Evolutionary conservation across 1,284 basidiomycete species (phyloP), one percentile per base, ranked within the genome.

Genomic region (Leccinum solheimii): DNA sequence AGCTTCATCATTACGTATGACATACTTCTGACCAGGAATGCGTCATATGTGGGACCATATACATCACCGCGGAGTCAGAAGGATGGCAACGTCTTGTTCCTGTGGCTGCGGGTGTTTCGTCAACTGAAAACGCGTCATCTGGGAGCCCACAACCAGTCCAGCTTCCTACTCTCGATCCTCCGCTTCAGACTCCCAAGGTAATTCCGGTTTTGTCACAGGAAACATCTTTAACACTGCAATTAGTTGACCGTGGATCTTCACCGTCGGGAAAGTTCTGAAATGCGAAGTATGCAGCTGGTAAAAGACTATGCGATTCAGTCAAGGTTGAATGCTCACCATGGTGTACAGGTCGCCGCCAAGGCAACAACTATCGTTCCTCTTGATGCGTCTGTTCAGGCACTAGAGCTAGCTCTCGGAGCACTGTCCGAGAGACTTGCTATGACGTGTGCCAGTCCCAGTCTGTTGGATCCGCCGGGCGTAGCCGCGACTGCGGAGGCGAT

Each of bases 401-500:
- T 92, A 51, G 82, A 86, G 67, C 65, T 73, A 26, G 79, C 86
- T n/a, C 76, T 92, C 40, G 75, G 78, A 40, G 69, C 70, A 16
- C 75, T 92, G 40, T 84, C 88, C 2, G 71, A 80, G 38, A 81
- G 81, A 68, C 71, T 92, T 53, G 73, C 76, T 26, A 67, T 74
- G 26, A 74, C 85, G 21, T 78, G 84, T 5, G 72, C 73, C 32
- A 76, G 72, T 50, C 66, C 77, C 6, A 65, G 65, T 53, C 62
- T 75, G 30, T 50, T 83, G 55, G 86, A 91, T 67, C 78, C 81
- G 23, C 59, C 67, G 19, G 76, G 80, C 16, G 82, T 92, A 57
- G 82, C 80, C 27, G 76, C 79, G 53, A 85, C 83, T 4, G 88
- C 90, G n/a, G 88, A 91, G 63, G 84, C 88, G 1, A 88, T 92